Percentiles rank a stretch among this genome's conserved stretches.
These are phyloP conservation scores for Lactarius sp. DNA, from an alignment of 768 basidiomycete species.

Conservation along the genomic window DNA sequence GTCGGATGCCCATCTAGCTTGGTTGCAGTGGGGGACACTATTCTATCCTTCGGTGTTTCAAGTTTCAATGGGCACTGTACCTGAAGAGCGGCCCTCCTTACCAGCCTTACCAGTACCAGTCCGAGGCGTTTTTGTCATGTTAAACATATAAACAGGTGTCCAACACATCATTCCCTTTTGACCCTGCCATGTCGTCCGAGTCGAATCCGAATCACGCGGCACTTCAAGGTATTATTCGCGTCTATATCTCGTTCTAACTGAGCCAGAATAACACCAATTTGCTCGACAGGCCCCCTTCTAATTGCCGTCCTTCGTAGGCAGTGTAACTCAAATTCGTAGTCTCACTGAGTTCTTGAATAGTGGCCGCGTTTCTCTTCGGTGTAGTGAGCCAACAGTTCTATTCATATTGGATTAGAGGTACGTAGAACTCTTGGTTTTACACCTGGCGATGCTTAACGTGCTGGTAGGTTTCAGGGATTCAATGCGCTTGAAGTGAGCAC, in stretches of 20 bases:
- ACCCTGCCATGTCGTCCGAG: neutral
- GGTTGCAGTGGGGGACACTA: neutral
- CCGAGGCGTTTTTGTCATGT: neutral
- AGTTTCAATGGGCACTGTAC: neutral
- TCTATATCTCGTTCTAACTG: neutral
- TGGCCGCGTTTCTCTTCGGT: conserved; percentile 2
- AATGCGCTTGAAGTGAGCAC: neutral
- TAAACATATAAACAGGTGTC: neutral
- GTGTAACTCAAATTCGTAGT: too few relatives aligned
- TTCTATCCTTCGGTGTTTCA: neutral
- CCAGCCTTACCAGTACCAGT: neutral
- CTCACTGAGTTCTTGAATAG: neutral
- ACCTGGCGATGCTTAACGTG: neutral
- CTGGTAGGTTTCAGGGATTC: neutral
- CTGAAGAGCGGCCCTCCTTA: neutral
- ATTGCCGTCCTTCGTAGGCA: conserved; percentile 1
- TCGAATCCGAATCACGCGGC: neutral
- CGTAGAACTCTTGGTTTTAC: neutral
- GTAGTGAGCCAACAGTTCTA: conserved; percentile 6
- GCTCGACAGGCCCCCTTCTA: neutral
- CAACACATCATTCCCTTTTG: neutral
- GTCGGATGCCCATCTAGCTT: neutral
- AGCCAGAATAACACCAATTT: neutral
- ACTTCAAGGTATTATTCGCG: neutral
- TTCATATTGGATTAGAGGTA: neutral